Conservation (phyloP, 1,139 yeast species). For the Kodamaea derodonti region DNA sequence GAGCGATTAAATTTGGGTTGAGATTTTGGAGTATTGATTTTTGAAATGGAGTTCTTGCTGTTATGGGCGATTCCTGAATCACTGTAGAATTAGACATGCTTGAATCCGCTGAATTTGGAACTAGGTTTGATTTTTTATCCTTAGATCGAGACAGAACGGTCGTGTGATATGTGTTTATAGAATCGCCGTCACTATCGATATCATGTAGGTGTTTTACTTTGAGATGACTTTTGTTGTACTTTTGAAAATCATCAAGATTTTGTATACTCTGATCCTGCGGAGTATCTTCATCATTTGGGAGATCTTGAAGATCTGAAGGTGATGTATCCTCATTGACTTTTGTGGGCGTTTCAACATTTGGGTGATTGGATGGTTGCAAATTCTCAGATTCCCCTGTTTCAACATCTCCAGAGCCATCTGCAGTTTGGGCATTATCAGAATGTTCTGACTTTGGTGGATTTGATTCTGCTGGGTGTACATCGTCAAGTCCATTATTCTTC, state of each 20-base stretch:
- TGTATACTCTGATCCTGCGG: not conserved
- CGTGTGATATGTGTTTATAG: not conserved
- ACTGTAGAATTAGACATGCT: too few relatives aligned
- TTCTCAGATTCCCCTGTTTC: not conserved
- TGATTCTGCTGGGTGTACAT: not conserved
- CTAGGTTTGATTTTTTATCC: not conserved
- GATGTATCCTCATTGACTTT: not conserved
- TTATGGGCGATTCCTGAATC: not conserved
- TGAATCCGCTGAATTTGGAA: not conserved
- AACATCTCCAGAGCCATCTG: not conserved
- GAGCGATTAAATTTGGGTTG: conserved; percentile 20
- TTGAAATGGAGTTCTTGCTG: conserved; percentile 24
- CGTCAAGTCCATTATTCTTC: too few relatives aligned
- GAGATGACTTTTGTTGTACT: not conserved
- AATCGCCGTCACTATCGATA: not conserved
- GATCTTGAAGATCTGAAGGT: not conserved
- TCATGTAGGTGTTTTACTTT: not conserved
- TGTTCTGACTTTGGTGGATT: not conserved
- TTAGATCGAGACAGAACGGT: not conserved
- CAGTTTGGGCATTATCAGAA: not conserved
- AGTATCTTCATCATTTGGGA: not conserved
- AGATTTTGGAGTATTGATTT: conserved; percentile 34
- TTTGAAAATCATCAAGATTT: too few relatives aligned
- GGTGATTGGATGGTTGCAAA: not conserved
- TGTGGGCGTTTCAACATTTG: not conserved